These are phyloP conservation scores for Solanum chilense DNA, from an alignment of 257 asterid genomes.

Conservation along the genomic window DNA sequence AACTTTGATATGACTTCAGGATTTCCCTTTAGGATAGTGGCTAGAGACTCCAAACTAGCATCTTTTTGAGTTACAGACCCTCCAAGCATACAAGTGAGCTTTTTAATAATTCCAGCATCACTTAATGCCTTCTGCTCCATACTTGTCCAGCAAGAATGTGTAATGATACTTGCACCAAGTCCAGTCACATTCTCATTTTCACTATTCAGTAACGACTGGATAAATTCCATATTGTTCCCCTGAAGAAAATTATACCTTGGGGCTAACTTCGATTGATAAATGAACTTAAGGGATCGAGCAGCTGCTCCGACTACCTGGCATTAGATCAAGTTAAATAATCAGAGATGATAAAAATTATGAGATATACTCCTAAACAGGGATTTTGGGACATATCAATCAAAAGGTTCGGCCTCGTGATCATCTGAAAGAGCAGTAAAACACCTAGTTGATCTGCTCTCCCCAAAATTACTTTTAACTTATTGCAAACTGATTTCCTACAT, in stretches of 20 bases:
- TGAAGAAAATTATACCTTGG: slow-evolving; percentile 68
- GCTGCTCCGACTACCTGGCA: slow-evolving; percentile 92
- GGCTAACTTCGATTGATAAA: slow-evolving; percentile 79
- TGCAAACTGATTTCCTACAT: neutral
- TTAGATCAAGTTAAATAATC: neutral
- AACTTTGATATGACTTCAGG: slow-evolving; percentile 56
- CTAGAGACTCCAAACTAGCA: slow-evolving; percentile 82
- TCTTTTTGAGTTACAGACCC: slow-evolving; percentile 73
- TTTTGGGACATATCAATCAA: neutral
- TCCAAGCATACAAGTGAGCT: slow-evolving; percentile 64
- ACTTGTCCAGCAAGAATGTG: slow-evolving; percentile 70
- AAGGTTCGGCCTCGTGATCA: neutral
- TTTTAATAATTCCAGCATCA: slow-evolving; percentile 63
- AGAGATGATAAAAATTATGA: neutral
- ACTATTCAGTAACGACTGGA: slow-evolving; percentile 56
- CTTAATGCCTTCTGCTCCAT: slow-evolving; percentile 66
- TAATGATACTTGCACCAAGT: slow-evolving; percentile 82
- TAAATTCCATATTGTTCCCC: slow-evolving; percentile 58
- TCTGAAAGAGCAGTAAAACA: neutral
- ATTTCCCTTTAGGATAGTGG: slow-evolving; percentile 59
- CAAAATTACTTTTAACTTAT: neutral
- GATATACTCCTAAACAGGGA: neutral
- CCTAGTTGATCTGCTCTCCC: neutral
- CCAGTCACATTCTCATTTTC: slow-evolving; percentile 78
- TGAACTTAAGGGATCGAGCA: slow-evolving; percentile 88